Evolutionary conservation across 2,329 filamentous ascomycete species (phyloP).

Genomic region (Aspergillus luchuensis): DNA sequence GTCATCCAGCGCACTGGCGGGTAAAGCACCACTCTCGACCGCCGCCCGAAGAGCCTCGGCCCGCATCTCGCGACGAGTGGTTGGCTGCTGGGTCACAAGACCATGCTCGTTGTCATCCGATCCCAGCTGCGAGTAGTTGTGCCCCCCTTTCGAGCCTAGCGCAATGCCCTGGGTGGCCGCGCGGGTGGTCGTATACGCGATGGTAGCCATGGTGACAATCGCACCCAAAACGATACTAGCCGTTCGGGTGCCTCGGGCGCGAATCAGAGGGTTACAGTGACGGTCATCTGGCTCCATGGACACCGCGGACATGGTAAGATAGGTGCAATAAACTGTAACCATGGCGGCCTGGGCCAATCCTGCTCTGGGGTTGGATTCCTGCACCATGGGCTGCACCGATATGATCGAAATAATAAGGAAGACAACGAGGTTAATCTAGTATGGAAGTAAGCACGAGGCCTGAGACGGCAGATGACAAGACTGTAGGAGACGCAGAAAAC

Average conservation of each 20-base stretch:
- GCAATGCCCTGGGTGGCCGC: constrained; percentile 82
- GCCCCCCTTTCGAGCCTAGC: constrained; percentile 53
- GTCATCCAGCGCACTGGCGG: constrained; percentile 83
- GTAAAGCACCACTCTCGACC: constrained; percentile 87
- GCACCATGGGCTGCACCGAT: constrained; percentile 85
- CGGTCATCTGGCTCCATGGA: constrained; percentile 98
- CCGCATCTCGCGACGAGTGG: constrained; percentile 82
- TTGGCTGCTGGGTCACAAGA: constrained; percentile 82
- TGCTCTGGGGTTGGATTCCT: constrained; percentile 89
- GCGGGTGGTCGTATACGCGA: constrained; percentile 95
- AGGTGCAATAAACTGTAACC: constrained; percentile 97
- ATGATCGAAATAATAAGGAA: constrained; percentile 78
- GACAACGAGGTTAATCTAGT: constrained; percentile 75
- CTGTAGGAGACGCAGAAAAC: constrained; percentile 24
- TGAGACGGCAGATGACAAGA: constrained; percentile 5
- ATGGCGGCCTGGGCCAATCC: constrained; percentile 97
- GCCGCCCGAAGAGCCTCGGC: constrained; percentile 87
- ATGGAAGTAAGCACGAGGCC: constrained; percentile 19
- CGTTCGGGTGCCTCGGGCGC: constrained; percentile 81
- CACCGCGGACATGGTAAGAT: constrained; percentile 95
- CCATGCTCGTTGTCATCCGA: constrained; percentile 79
- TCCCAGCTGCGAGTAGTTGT: constrained; percentile 61
- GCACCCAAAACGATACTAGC: constrained; percentile 91
- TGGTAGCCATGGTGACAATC: constrained; percentile 92
- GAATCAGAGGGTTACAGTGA: constrained; percentile 87